phyloP scores from a whole-genome alignment of 2,329 filamentous ascomycete species.

The Talaromyces sp. region DNA sequence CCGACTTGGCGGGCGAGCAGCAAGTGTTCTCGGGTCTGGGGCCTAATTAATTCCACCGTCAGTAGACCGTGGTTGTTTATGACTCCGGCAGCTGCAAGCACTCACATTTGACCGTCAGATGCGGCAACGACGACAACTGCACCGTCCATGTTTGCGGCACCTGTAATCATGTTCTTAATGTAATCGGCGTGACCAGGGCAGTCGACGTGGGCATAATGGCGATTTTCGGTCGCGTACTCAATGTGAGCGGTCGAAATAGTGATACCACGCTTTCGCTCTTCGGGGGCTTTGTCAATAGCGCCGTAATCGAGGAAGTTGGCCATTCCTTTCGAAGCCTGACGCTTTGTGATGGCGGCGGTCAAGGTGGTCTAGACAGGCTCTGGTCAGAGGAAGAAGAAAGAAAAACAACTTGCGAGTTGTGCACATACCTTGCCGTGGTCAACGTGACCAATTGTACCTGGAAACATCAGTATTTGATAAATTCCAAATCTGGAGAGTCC shows the following conservation, averaged over 20 bases:
- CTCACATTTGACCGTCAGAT: slow-evolving; percentile 92
- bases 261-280: slow-evolving; percentile 99
- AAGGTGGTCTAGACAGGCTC: slow-evolving; percentile 71
- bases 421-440: slow-evolving; percentile 91
- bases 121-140: slow-evolving; percentile 98
- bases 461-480: slow-evolving; percentile 6
- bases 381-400: slow-evolving; percentile 12
- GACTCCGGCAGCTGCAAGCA: slow-evolving; percentile 1
- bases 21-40: slow-evolving; percentile 97
- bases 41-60: slow-evolving; percentile 45
- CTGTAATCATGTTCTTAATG: slow-evolving; percentile 99
- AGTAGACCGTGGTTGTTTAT: slow-evolving; percentile 11
- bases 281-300: slow-evolving; percentile 96
- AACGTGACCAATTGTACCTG: slow-evolving; percentile 96
- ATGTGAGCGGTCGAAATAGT: slow-evolving; percentile 98
- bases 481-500: not conserved
- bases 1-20: slow-evolving; percentile 96
- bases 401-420: slow-evolving; percentile 3
- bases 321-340: slow-evolving; percentile 89
- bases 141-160: slow-evolving; percentile 98
- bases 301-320: slow-evolving; percentile 97
- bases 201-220: slow-evolving; percentile 99
- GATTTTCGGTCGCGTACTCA: slow-evolving; percentile 89
- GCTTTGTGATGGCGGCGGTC: slow-evolving; percentile 97
- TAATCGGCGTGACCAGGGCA: slow-evolving; percentile 99